These are phyloP conservation scores for Nicotiana benthamiana DNA, from an alignment of 257 asterid genomes.

Conservation along the genomic window DNA sequence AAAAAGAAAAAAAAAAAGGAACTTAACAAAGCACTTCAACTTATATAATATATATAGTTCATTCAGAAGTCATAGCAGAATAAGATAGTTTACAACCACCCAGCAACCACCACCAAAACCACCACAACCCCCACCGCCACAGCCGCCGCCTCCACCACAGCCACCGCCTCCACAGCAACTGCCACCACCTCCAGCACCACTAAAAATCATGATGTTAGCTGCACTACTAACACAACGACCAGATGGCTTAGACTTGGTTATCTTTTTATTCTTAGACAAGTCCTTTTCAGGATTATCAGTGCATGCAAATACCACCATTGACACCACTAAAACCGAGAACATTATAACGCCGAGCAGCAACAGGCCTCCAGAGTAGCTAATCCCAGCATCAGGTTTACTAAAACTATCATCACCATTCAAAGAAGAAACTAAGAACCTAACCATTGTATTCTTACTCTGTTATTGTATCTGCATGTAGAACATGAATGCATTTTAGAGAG, in stretches of 20 bases:
- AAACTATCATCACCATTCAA: not conserved
- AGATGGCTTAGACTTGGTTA: not conserved
- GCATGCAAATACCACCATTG: not conserved
- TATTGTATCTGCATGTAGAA: not conserved
- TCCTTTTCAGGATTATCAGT: not conserved
- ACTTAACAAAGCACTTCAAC: not conserved
- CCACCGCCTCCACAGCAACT: not conserved
- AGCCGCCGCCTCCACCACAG: not conserved
- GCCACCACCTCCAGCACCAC: not conserved
- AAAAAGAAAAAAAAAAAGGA: not conserved
- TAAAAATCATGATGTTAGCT: not conserved
- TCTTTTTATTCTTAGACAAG: not conserved
- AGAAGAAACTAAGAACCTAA: conserved; percentile 5
- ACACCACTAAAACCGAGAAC: not conserved
- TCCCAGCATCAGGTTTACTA: too few relatives aligned
- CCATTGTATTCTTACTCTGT: not conserved
- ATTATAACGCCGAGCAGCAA: not conserved
- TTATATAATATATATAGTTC: not conserved
- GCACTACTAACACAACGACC: not conserved
- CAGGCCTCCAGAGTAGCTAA: not conserved
- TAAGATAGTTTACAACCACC: not conserved
- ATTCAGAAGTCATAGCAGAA: not conserved
- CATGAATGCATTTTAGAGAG: not conserved
- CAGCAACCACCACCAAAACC: not conserved
- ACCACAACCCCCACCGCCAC: not conserved